Percentiles rank a stretch among this genome's conserved stretches.
Conservation (phyloP, 2,329 filamentous ascomycete species). For the Aspergillus spinulosporus region DNA sequence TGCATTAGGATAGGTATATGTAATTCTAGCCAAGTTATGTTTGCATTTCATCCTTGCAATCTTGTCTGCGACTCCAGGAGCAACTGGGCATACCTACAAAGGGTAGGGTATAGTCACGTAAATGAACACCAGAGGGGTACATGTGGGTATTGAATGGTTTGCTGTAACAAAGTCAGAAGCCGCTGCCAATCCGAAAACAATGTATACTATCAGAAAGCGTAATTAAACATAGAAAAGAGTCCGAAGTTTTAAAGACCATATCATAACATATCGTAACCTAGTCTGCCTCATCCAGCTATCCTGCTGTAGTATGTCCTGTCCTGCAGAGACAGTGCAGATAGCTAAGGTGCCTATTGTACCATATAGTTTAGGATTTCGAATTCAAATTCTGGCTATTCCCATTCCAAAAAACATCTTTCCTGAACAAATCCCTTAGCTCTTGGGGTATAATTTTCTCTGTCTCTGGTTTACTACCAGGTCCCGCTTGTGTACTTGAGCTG, state of each 20-base stretch:
- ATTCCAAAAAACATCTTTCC: conserved; percentile 55
- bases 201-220: too few relatives aligned
- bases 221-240: too few relatives aligned
- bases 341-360: too few relatives aligned
- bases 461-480: conserved; percentile 21
- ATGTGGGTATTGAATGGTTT: too few relatives aligned
- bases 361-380: too few relatives aligned
- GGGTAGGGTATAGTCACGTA: too few relatives aligned
- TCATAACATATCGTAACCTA: neutral
- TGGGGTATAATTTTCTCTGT: conserved; percentile 59
- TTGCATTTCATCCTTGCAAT: neutral
- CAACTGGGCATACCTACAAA: too few relatives aligned
- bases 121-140: too few relatives aligned
- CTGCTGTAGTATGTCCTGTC: neutral
- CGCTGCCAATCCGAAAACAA: too few relatives aligned
- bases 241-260: neutral
- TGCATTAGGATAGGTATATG: neutral
- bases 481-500: conserved; percentile 1
- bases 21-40: neutral
- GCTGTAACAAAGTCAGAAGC: too few relatives aligned
- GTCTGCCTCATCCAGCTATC: neutral
- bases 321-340: neutral
- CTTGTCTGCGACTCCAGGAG: too few relatives aligned
- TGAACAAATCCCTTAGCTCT: conserved; percentile 63
- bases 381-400: neutral